phyloP scores from a whole-genome alignment of 2,329 filamentous ascomycete species.

The Fusarium acutatum region DNA sequence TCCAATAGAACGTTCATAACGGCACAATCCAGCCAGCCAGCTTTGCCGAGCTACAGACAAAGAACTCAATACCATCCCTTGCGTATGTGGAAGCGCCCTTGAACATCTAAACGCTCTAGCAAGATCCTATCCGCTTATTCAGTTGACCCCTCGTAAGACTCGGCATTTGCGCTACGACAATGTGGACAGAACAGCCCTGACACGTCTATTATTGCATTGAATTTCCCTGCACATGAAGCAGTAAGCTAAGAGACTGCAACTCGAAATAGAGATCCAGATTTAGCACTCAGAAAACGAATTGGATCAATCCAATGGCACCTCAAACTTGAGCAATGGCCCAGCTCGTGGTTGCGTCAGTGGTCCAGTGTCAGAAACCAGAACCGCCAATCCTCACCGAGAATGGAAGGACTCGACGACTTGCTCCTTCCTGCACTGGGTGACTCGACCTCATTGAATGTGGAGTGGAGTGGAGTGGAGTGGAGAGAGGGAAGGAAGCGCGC shows the following conservation, averaged over 20 bases:
- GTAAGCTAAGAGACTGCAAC: conserved; percentile 6
- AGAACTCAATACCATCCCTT: conserved; percentile 26
- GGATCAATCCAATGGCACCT: not conserved
- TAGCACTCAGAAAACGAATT: conserved; percentile 3
- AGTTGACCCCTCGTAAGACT: conserved; percentile 11
- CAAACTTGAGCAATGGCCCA: conserved; percentile 7
- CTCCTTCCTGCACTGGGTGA: conserved; percentile 26
- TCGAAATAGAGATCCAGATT: conserved; percentile 8
- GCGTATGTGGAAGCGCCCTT: conserved; percentile 14
- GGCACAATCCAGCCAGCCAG: not conserved
- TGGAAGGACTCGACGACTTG: conserved; percentile 14
- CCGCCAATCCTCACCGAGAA: conserved; percentile 22
- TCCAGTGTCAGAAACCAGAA: conserved; percentile 20
- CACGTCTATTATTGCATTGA: conserved; percentile 17
- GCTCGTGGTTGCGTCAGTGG: conserved; percentile 26
- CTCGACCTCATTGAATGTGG: not conserved
- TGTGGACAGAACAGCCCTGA: conserved; percentile 3
- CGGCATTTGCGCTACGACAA: conserved; percentile 12
- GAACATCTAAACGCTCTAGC: conserved; percentile 6
- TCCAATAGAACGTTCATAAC: conserved; percentile 16
- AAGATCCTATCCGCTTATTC: not conserved
- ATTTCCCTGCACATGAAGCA: conserved; percentile 8
- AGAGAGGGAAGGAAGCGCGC: not conserved
- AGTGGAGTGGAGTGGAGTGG: not conserved
- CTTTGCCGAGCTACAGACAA: conserved; percentile 5